A percentile compares a stretch with the other conserved stretches of the same genome.
These are phyloP conservation scores for Fistulinella staudtii DNA, from an alignment of 1,284 basidiomycete genomes.

Conservation along the genomic window DNA sequence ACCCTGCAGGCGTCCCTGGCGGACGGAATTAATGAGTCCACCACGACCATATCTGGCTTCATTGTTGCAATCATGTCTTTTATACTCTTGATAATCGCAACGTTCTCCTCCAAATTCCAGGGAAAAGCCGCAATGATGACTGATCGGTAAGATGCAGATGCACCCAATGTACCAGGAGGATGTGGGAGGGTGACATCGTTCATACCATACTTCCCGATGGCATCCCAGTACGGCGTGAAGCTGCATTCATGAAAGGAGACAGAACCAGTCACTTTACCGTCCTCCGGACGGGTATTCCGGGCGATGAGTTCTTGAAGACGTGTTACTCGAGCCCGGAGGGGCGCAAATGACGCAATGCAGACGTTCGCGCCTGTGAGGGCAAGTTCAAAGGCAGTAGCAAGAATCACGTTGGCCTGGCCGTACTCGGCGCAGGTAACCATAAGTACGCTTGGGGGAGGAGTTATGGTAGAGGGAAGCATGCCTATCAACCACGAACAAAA, in stretches of 20 bases:
- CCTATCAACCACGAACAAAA: too few relatives aligned
- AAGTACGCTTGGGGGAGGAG: background rate
- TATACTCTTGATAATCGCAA: background rate
- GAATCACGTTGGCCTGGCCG: background rate
- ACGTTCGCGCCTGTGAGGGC: background rate
- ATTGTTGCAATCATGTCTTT: background rate
- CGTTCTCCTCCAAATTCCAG: background rate
- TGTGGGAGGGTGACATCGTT: background rate
- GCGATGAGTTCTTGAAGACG: background rate
- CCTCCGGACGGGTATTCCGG: background rate
- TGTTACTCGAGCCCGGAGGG: background rate
- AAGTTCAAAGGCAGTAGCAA: background rate
- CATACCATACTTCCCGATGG: background rate
- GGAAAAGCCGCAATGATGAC: background rate
- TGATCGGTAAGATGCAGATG: too few relatives aligned
- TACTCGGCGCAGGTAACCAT: background rate
- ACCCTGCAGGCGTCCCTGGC: background rate
- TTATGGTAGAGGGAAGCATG: too few relatives aligned
- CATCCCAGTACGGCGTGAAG: background rate
- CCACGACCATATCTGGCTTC: background rate
- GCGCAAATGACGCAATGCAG: background rate
- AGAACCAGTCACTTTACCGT: background rate
- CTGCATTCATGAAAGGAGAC: background rate
- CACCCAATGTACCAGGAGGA: background rate
- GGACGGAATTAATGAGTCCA: background rate